Percentiles rank a stretch among this genome's conserved stretches.
Evolutionary conservation across 2,329 filamentous ascomycete species (phyloP).

Genomic region (Paramyrothecium roridum): DNA sequence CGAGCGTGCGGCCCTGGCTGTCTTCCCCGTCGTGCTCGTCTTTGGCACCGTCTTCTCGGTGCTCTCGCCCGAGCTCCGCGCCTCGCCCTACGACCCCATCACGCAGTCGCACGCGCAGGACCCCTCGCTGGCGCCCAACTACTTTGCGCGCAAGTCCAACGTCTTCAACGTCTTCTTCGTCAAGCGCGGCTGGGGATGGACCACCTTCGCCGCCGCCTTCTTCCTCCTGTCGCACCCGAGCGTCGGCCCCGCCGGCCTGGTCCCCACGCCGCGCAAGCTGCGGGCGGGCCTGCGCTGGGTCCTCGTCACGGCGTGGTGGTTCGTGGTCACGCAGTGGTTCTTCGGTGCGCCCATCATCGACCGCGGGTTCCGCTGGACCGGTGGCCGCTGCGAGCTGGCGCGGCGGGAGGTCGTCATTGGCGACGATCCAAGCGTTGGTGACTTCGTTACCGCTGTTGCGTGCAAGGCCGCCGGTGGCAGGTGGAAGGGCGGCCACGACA

Average conservation of each 20-base stretch:
- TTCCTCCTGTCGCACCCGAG: constrained; percentile 69
- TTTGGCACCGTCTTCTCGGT: constrained; percentile 79
- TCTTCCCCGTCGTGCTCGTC: constrained; percentile 76
- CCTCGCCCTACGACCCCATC: constrained; percentile 57
- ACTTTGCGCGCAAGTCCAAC: constrained; percentile 94
- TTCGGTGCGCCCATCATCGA: constrained; percentile 91
- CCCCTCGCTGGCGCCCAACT: constrained; percentile 62
- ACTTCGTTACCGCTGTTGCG: constrained; percentile 68
- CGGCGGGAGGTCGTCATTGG: constrained; percentile 43
- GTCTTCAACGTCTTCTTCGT: constrained; percentile 91
- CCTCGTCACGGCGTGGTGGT: constrained; percentile 75
- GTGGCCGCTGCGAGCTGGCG: constrained; percentile 73
- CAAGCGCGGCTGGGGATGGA: constrained; percentile 94
- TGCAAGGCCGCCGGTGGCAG: constrained; percentile 79
- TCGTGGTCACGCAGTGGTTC: constrained; percentile 91
- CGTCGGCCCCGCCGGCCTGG: constrained; percentile 23
- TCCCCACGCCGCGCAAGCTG: constrained; percentile 32
- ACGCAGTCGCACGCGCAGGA: constrained; percentile 62
- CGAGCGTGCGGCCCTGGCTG: constrained; percentile 60
- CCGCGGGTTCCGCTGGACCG: constrained; percentile 82
- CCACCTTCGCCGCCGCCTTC: constrained; percentile 67
- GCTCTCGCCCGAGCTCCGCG: constrained; percentile 69
- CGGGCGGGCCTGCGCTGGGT: constrained; percentile 67
- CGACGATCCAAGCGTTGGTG: constrained; percentile 36
- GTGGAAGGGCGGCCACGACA: constrained; percentile 95